A percentile compares a stretch with the other conserved stretches of the same genome.
These are phyloP conservation scores for Chlamydomonas asymmetrica DNA, from an alignment of 139 green algal genomes.

Conservation along the genomic window DNA sequence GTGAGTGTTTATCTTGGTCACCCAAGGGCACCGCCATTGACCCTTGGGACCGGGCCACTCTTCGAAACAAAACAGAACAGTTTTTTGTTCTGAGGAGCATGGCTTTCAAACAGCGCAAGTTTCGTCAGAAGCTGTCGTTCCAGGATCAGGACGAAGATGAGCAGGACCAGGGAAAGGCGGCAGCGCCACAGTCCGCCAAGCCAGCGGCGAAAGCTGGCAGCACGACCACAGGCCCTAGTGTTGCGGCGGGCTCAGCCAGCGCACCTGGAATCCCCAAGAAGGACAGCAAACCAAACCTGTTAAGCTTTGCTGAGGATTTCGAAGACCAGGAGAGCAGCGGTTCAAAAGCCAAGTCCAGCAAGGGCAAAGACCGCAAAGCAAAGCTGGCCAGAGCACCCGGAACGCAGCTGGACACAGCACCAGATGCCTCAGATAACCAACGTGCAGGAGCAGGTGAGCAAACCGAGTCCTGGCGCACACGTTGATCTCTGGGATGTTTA, in stretches of 20 bases:
- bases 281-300: conserved; percentile 31
- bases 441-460: no score
- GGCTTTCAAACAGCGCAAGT: conserved; percentile 45
- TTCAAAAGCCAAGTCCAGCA: conserved; percentile 2
- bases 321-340: conserved; percentile 9
- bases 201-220: background rate
- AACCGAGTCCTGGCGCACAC: no score
- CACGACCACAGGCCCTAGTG: background rate
- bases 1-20: no score
- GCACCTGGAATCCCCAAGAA: conserved; percentile 21
- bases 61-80: no score
- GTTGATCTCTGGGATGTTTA: no score
- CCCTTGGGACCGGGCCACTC: no score
- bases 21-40: no score
- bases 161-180: conserved; percentile 2
- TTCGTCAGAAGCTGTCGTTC: conserved; percentile 34
- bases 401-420: no score
- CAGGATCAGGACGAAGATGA: conserved; percentile 34
- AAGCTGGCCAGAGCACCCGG: conserved; percentile 15
- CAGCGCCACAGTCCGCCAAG: background rate
- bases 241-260: background rate
- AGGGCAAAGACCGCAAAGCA: background rate
- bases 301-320: conserved; percentile 50
- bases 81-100: no score
- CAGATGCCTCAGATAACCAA: no score